These are phyloP conservation scores for Monoraphidium neglectum DNA, from an alignment of 139 green algal species.

Conservation along the genomic window DNA sequence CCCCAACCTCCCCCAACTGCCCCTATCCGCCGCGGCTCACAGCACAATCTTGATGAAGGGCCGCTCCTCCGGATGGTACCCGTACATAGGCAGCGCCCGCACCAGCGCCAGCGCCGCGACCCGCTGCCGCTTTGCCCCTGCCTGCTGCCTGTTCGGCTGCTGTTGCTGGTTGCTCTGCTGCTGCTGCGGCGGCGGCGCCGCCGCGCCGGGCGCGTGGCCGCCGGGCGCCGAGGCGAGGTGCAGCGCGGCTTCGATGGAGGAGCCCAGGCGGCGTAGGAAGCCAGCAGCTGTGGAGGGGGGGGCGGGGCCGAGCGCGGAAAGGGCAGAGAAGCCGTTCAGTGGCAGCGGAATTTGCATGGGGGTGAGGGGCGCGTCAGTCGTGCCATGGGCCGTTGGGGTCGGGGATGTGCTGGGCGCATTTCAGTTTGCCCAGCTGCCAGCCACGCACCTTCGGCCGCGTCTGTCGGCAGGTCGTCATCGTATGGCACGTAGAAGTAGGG, in stretches of 20 bases:
- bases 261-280: constrained; percentile 50
- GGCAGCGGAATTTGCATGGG: neutral
- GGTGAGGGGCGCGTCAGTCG: neutral
- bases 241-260: constrained; percentile 39
- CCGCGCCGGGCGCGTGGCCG: too few relatives aligned
- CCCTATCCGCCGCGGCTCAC: constrained; percentile 40
- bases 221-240: constrained; percentile 11
- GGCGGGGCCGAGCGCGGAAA: neutral
- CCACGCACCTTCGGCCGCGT: constrained; percentile 56
- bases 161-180: constrained; percentile 21
- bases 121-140: constrained; percentile 55
- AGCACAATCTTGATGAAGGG: constrained; percentile 91
- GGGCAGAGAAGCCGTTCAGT: too few relatives aligned
- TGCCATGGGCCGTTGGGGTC: too few relatives aligned
- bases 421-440: neutral
- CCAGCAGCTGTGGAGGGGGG: constrained; percentile 22
- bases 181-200: constrained; percentile 2
- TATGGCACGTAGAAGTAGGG: constrained; percentile 96
- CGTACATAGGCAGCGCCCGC: constrained; percentile 82
- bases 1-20: neutral
- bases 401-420: neutral
- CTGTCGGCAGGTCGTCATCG: constrained; percentile 72
- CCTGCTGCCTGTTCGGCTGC: too few relatives aligned
- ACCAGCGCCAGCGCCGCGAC: constrained; percentile 81
- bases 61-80: constrained; percentile 79